Evolutionary conservation across 208 protist genomes (phyloP), one percentile per base, ranked within the genome.

Genomic region (Acanthamoeba culbertsoni): DNA sequence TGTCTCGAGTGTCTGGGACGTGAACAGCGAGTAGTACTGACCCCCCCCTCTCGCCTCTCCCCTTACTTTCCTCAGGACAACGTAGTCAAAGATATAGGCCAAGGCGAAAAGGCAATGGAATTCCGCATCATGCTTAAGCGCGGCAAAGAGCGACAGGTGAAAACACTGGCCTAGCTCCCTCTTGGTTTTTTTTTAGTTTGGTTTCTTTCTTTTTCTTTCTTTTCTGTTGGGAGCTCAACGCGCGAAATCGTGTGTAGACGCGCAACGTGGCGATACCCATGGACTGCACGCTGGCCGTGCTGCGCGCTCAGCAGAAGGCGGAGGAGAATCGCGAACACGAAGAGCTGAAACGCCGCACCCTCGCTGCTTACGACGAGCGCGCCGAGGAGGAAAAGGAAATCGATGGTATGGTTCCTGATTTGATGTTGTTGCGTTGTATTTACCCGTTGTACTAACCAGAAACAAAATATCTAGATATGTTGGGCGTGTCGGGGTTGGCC

Each of bases 111-210:
- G 71, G 71, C 53, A 2, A 92, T 92, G 86, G 86, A 68, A 26
- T 92, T 92, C 86, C 86, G 86, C 5, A 37, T 92, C 28, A 48
- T 92, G 62, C 55, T 92, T 43, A 92, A 92, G 45, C 37, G 46
- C 1, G 86, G 86, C 62, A 92, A 92, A 16, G 46, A 92, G 31
- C 86, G 46, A 1, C 86, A 92, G 45, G 63, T 77, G 33, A 37
- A 6, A 42, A 65, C 20, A 6, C 20, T 37, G 12, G 7, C 12
- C 42, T 16, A 68, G 12, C 59, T 68, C 8, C 18, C 18, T 55
- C 18, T 55, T 18, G 48, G 48, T 18, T 55, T 18, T 23, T 18
- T 18, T 18, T 8, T 55, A 18, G 18, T 55, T 55, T 55, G 48
- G 48, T 55, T 55, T n/a, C n/a, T n/a, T n/a, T n/a, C n/a, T n/a